These are phyloP conservation scores for Cryptosporidium muris DNA, from an alignment of 169 alveolate species.

Conservation along the genomic window DNA sequence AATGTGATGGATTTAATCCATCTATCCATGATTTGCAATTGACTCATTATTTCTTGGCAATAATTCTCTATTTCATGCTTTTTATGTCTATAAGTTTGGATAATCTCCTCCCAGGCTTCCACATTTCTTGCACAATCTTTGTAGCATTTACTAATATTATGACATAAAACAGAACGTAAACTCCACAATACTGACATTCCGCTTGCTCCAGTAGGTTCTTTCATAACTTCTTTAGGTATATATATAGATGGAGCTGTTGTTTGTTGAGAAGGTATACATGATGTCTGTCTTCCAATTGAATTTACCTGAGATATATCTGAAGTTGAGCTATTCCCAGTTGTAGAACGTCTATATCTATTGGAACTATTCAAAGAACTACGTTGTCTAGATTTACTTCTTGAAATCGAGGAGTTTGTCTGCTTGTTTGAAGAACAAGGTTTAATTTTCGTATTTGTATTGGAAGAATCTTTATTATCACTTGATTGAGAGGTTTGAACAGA, in stretches of 20 bases:
- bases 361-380: no score
- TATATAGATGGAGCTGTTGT: slow-evolving; percentile 43
- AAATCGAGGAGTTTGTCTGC: neutral
- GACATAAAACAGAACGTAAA: slow-evolving; percentile 39
- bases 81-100: slow-evolving; percentile 22
- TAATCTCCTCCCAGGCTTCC: slow-evolving; percentile 42
- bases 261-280: neutral
- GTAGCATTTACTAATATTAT: slow-evolving; percentile 56
- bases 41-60: slow-evolving; percentile 15
- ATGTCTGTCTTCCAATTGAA: neutral
- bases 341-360: no score
- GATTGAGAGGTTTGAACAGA: slow-evolving; percentile 49
- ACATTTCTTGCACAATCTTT: slow-evolving; percentile 35
- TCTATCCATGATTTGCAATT: slow-evolving; percentile 41
- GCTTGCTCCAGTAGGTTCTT: slow-evolving; percentile 50
- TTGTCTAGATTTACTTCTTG: no score
- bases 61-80: slow-evolving; percentile 29
- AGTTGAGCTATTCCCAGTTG: neutral
- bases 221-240: slow-evolving; percentile 46
- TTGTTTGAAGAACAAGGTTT: neutral
- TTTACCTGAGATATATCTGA: neutral
- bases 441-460: neutral
- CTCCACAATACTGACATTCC: slow-evolving; percentile 71
- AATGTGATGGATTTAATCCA: slow-evolving; percentile 66
- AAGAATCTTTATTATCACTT: neutral